phyloP scores from a whole-genome alignment of 768 basidiomycete species.

The Termitomyces sp. region DNA sequence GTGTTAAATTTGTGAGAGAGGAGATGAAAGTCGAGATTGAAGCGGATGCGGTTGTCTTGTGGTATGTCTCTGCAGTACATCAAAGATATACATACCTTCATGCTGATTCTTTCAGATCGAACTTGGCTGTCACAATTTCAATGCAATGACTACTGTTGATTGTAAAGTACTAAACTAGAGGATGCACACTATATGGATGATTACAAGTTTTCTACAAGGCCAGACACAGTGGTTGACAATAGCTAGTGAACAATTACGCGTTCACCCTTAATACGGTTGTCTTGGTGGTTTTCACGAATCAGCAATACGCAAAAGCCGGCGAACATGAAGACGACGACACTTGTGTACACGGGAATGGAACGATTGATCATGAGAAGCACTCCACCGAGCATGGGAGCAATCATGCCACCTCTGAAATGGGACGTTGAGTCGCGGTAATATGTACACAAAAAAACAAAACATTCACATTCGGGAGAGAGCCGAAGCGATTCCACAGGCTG shows the following conservation, averaged over 20 bases:
- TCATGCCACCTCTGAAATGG: slow-evolving; percentile 75
- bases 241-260: slow-evolving; percentile 22
- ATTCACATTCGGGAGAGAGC: slow-evolving; percentile 78
- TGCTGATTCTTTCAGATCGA: not conserved
- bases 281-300: slow-evolving; percentile 44
- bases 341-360: slow-evolving; percentile 72
- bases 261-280: slow-evolving; percentile 22
- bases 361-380: slow-evolving; percentile 58
- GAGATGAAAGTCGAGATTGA: slow-evolving; percentile 54
- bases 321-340: slow-evolving; percentile 57
- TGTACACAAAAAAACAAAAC: not conserved
- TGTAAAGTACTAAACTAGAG: not conserved
- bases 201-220: not conserved
- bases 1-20: slow-evolving; percentile 35
- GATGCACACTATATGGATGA: slow-evolving; percentile 3
- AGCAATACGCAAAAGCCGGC: slow-evolving; percentile 60
- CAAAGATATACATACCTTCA: not conserved
- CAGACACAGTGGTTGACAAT: not conserved
- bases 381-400: slow-evolving; percentile 78
- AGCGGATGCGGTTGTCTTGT: slow-evolving; percentile 39
- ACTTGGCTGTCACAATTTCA: not conserved
- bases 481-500: slow-evolving; percentile 83
- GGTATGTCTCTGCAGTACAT: not conserved
- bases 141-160: not conserved
- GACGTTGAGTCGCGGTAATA: slow-evolving; percentile 1